phyloP scores from a whole-genome alignment of 257 asterid species.

The Solanum virginianum region DNA sequence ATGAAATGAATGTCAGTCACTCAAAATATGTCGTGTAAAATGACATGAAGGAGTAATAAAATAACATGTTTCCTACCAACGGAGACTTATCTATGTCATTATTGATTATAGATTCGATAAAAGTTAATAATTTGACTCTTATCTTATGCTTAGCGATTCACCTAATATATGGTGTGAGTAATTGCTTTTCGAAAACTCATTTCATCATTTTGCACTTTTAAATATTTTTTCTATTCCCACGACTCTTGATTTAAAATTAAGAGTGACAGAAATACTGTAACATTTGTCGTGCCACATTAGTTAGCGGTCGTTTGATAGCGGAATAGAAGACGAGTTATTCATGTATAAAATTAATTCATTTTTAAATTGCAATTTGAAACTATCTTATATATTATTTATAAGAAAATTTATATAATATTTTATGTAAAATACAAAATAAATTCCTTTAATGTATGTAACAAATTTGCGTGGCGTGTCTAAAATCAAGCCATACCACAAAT shows the following conservation, averaged over 20 bases:
- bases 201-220: background rate
- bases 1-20: too few species aligned
- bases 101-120: background rate
- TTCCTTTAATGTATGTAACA: background rate
- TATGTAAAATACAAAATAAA: too few species aligned
- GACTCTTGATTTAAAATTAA: fast-evolving
- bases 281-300: background rate
- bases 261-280: background rate
- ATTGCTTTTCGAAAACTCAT: background rate
- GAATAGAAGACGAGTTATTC: too few species aligned
- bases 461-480: background rate
- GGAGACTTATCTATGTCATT: background rate
- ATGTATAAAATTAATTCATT: too few species aligned
- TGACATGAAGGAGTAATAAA: too few species aligned
- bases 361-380: too few species aligned
- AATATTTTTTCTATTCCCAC: background rate
- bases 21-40: too few species aligned
- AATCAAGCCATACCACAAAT: background rate
- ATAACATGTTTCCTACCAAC: fast-evolving
- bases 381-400: too few species aligned
- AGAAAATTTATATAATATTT: too few species aligned
- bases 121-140: background rate
- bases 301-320: background rate
- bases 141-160: background rate
- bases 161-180: too few species aligned